Percentiles rank a stretch among this genome's conserved stretches.
Conservation (phyloP, 129 eudicot species). For the Escallonia herrerae region DNA sequence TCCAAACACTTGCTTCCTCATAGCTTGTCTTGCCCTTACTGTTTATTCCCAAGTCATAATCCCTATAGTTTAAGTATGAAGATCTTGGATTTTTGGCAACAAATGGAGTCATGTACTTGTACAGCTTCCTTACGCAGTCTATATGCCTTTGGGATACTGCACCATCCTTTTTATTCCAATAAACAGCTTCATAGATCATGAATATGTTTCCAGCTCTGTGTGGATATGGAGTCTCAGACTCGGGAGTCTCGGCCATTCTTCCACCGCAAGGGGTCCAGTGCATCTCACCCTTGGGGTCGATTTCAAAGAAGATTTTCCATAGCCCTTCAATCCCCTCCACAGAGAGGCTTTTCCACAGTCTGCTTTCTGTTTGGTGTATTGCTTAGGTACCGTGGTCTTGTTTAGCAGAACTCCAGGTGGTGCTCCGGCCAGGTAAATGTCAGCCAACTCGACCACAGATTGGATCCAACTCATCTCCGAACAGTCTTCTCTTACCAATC, state of each 20-base stretch:
- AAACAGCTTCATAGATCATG: conserved; percentile 36
- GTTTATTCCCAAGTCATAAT: conserved; percentile 42
- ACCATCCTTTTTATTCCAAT: conserved; percentile 35
- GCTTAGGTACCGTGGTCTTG: conserved; percentile 25
- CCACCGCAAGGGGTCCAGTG: conserved; percentile 58
- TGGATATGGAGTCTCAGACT: conserved; percentile 46
- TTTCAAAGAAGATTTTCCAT: conserved; percentile 17
- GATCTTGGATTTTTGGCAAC: conserved; percentile 48
- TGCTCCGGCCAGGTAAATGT: conserved; percentile 23
- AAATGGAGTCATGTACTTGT: conserved; percentile 24
- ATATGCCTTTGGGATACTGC: conserved; percentile 22
- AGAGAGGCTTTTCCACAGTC: conserved; percentile 45
- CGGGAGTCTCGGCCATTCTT: conserved; percentile 37
- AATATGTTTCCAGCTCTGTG: conserved; percentile 47
- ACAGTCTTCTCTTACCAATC: conserved; percentile 34
- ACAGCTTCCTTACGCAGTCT: conserved; percentile 38
- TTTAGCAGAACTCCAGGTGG: conserved; percentile 19
- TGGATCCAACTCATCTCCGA: conserved; percentile 61
- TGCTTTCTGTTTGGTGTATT: conserved; percentile 44
- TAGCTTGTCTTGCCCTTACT: conserved; percentile 13
- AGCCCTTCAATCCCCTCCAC: conserved; percentile 27
- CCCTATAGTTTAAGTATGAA: conserved; percentile 42
- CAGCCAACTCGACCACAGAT: conserved; percentile 33
- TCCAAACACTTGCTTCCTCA: conserved; percentile 40
- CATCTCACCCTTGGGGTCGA: conserved; percentile 27